Base-by-base conservation (phyloP, 495 filamentous ascomycete species). In the Aspergillus egyptiacus region DNA sequence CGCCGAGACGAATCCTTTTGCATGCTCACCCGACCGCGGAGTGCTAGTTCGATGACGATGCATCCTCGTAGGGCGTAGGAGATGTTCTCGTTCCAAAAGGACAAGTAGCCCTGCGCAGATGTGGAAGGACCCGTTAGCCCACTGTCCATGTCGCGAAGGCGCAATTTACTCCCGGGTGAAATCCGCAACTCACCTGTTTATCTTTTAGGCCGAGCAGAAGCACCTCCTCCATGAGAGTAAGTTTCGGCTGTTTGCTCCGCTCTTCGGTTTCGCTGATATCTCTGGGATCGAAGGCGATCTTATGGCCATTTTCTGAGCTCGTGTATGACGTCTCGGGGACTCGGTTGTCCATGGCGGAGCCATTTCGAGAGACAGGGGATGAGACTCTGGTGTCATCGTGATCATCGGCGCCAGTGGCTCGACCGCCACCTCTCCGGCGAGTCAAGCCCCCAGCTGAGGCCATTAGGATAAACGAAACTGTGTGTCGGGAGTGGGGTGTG, bases 71-170 rank as follows among this genome's bases (percentile, higher is more conserved):
- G 74, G 49, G 93, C 93, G 67, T 98, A 98, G 23, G 90, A 96
- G 50, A 98, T 98, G 69, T 98, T 97, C 69, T 98, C 93, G 65
- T 98, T 98, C 93, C 93, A 98, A 71, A 97, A 97, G 6, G 94
- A 97, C 51, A 97, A 82, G 67, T 97, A 96, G 54, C 93, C 93
- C 88, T 95, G 59, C 53, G 40, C n/a, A 23, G 38, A 49, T 11
- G n/a, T 35, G 17, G 19, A 31, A 24, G 30, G 19, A 20, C 24
- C 38, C n/a, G 52, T 65, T 56, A 68, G 59, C 55, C n/a, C 31
- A 51, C 53, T 43, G 39, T 35, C 24, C 30, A 33, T 13, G 28
- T 17, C 14, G 36, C 17, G 22, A 19, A 32, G 14, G 27, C 6
- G 18, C 27, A 25, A 5, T 11, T 5, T 10, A 8, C 50, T 25